Evolutionary conservation across 2,329 filamentous ascomycete genomes (phyloP), one percentile per base, ranked within the genome.

Genomic region (Cercospora canescens): DNA sequence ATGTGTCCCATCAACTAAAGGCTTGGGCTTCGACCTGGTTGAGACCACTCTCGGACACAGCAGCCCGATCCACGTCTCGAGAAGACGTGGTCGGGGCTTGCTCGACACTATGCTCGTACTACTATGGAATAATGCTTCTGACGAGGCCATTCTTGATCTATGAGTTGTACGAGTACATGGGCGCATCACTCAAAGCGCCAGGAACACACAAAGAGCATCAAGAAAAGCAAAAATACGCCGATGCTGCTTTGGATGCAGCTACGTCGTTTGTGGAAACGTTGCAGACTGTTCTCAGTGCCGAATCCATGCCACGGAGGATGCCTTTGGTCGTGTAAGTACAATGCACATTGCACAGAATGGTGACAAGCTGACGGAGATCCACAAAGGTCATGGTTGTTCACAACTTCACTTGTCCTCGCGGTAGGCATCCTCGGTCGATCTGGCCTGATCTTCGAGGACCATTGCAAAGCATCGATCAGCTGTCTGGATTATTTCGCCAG

Each of bases 131-230:
- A 50, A 85, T 85, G 72, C 75, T 86, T 3, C 73, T 85, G 4
- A 84, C 84, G 6, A 76, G 83, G n/a, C 84, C 84, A 0, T 86
- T 86, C 63, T 75, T 86, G 11, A 81, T 85, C 28, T 85, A 83
- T 69, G 81, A 84, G 58, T 77, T 85, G 1, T 83, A 78, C 59
- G 76, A 78, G 45, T 76, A 76, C 11, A 60, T 78, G 34, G 76
- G 74, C 30, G 74, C 73, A 16, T 64, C 69, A 8, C 41, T 70
- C 4, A 68, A 67, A 39, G 60, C 55, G 1, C 67, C 64, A 12
- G 67, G 59, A 5, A 66, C 63, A 6, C 67, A 67, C 9, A 55
- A 60, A 4, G 69, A 72, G 21, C 67, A 73, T 32, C 54, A 67
- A 6, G 71, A 69, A 57, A 74, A 74, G 45, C 67, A 64, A 12